Percentiles rank a stretch among this genome's conserved stretches.
Conservation (phyloP, 345 rosid species). For the Linum lewisii region DNA sequence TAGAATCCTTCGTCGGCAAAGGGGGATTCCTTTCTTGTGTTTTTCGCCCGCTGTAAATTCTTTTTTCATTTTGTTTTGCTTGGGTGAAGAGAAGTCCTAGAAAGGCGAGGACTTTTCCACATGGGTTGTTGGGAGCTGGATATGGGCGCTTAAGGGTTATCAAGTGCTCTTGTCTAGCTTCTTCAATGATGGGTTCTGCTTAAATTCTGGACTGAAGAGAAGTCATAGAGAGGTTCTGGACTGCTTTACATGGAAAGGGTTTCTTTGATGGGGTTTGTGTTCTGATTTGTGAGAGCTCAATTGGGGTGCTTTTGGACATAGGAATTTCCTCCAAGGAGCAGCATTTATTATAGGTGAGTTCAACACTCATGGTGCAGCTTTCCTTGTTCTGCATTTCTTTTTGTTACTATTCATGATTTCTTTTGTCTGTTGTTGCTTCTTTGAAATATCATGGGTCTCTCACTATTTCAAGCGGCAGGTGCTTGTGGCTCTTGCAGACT, state of each 20-base stretch:
- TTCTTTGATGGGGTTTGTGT: not conserved
- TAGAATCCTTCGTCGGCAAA: not conserved
- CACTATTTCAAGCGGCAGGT: not conserved
- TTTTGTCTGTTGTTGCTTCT: not conserved
- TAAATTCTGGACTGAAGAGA: constrained; percentile 1
- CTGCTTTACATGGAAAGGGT: not conserved
- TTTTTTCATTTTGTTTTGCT: too few species aligned
- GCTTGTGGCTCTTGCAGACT: not conserved
- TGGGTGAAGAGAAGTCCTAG: too few species aligned
- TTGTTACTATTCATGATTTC: not conserved
- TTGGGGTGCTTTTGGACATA: not conserved
- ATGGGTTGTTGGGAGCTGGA: not conserved
- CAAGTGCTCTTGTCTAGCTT: constrained; percentile 13
- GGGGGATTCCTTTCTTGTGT: not conserved
- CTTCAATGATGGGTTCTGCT: not conserved
- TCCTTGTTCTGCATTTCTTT: not conserved
- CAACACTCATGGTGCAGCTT: not conserved
- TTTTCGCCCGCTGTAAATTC: not conserved
- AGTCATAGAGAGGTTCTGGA: not conserved
- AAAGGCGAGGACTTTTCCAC: not conserved
- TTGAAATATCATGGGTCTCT: not conserved
- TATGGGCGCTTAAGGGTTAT: constrained; percentile 7
- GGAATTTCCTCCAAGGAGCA: too few species aligned
- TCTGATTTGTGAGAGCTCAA: constrained; percentile 3
- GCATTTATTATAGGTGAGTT: constrained; percentile 8